Conservation (phyloP, 1,139 yeast genomes). For the Yamadazyma epiphylla region DNA sequence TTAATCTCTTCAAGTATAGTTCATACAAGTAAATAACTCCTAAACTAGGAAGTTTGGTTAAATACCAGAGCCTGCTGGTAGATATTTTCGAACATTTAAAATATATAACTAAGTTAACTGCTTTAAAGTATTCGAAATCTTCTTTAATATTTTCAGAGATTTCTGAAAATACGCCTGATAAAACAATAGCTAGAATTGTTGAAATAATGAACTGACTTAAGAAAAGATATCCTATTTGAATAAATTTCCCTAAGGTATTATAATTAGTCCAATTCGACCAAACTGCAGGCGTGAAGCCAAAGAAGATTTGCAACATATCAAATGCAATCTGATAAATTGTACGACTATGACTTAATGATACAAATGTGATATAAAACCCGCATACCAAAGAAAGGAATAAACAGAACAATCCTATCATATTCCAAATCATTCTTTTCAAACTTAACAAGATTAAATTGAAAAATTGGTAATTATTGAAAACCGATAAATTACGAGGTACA, state of each 20-base stretch:
- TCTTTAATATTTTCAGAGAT: slow-evolving; percentile 36
- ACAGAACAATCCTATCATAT: slow-evolving; percentile 49
- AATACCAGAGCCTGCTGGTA: slow-evolving; percentile 9
- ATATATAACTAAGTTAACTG: slow-evolving; percentile 36
- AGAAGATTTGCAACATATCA: slow-evolving; percentile 52
- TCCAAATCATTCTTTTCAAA: slow-evolving; percentile 52
- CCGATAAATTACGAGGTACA: slow-evolving; percentile 51
- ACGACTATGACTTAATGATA: slow-evolving; percentile 46
- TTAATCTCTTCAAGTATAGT: slow-evolving; percentile 17
- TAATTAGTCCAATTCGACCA: slow-evolving; percentile 59
- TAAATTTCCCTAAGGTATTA: slow-evolving; percentile 45
- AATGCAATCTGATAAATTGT: slow-evolving; percentile 50
- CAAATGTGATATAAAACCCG: slow-evolving; percentile 57
- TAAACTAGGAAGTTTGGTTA: slow-evolving; percentile 32
- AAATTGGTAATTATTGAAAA: slow-evolving; percentile 52
- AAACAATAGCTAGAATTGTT: slow-evolving; percentile 56
- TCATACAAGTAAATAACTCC: slow-evolving; percentile 33
- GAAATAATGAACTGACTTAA: slow-evolving; percentile 56
- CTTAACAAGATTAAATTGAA: slow-evolving; percentile 53
- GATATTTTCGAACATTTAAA: slow-evolving; percentile 19
- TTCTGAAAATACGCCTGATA: slow-evolving; percentile 43
- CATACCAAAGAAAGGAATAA: slow-evolving; percentile 50
- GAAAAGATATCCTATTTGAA: slow-evolving; percentile 52
- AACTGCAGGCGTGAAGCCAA: slow-evolving; percentile 63
- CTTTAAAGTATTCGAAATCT: slow-evolving; percentile 40